Percentiles rank a stretch among this genome's conserved stretches.
phyloP scores from a whole-genome alignment of 495 filamentous ascomycete genomes.

The Aspergillus steynii region DNA sequence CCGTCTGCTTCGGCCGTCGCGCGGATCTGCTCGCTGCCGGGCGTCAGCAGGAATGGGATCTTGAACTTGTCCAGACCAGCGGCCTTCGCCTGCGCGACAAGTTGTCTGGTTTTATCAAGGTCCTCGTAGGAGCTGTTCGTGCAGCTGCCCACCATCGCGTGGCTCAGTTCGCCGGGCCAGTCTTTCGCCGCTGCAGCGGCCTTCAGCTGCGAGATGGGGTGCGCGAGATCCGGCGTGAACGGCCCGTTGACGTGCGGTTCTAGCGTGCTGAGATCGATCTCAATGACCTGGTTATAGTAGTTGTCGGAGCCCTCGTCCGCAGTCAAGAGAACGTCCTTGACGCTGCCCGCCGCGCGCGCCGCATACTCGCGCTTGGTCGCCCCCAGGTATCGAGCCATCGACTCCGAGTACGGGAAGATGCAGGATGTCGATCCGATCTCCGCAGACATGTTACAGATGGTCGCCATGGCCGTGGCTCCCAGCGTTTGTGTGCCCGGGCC shows the following conservation, averaged over 20 bases:
- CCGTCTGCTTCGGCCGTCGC: conserved; percentile 81
- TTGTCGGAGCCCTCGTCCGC: conserved; percentile 70
- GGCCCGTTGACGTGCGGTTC: conserved; percentile 95
- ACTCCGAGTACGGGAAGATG: conserved; percentile 86
- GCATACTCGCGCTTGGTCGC: conserved; percentile 80
- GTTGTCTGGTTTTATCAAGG: conserved; percentile 80
- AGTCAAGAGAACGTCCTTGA: conserved; percentile 65
- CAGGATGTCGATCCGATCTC: conserved; percentile 90
- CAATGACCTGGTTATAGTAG: conserved; percentile 77
- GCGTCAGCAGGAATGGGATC: conserved; percentile 75
- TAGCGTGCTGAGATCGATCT: conserved; percentile 80
- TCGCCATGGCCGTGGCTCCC: conserved; percentile 57
- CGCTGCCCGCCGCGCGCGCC: conserved; percentile 70
- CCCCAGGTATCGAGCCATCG: conserved; percentile 80
- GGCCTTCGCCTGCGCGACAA: conserved; percentile 78
- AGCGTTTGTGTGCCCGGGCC: conserved; percentile 68
- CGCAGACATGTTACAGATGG: conserved; percentile 68
- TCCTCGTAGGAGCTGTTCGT: conserved; percentile 94
- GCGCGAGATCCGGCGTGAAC: conserved; percentile 90
- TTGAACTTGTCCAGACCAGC: conserved; percentile 73
- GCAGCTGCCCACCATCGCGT: conserved; percentile 66
- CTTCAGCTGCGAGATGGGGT: conserved; percentile 86
- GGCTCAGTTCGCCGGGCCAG: conserved; percentile 60
- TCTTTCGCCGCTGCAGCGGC: conserved; percentile 75
- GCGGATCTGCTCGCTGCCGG: conserved; percentile 85